A percentile compares a stretch with the other conserved stretches of the same genome.
Evolutionary conservation across 257 asterid genomes (phyloP).

Genomic region (Osmanthus fragrans): DNA sequence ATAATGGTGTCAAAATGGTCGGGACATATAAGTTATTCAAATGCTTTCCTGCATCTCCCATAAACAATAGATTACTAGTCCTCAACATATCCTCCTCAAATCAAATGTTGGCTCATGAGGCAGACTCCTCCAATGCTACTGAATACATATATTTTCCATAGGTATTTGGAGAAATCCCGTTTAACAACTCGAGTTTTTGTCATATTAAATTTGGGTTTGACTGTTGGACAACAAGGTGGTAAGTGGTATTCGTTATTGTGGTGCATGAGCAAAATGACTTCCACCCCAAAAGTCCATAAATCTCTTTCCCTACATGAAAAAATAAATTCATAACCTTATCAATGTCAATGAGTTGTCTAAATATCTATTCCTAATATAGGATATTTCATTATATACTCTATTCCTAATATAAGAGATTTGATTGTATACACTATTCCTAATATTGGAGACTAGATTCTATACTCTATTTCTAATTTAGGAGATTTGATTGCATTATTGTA

Average conservation of each 20-base stretch:
- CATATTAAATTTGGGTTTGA: background rate
- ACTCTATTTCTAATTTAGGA: no score
- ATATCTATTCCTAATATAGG: no score
- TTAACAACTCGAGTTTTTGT: background rate
- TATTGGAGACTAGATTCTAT: no score
- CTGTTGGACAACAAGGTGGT: background rate
- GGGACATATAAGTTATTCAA: no score
- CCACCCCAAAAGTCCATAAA: background rate
- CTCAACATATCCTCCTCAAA: background rate
- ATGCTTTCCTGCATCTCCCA: background rate
- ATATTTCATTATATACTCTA: no score
- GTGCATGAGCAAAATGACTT: background rate
- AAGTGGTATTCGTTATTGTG: background rate
- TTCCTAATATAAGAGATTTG: no score
- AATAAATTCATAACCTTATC: background rate
- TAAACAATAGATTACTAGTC: background rate
- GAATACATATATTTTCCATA: background rate
- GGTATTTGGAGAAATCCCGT: background rate
- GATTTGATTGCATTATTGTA: no score
- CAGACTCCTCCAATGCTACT: background rate
- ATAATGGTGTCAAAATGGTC: background rate
- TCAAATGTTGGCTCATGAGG: background rate
- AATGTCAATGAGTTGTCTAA: no score
- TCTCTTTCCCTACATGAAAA: background rate
- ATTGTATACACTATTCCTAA: no score